Percentiles rank a stretch among this genome's conserved stretches.
Conservation (phyloP, 257 asterid species). For the Solanum arcanum region DNA sequence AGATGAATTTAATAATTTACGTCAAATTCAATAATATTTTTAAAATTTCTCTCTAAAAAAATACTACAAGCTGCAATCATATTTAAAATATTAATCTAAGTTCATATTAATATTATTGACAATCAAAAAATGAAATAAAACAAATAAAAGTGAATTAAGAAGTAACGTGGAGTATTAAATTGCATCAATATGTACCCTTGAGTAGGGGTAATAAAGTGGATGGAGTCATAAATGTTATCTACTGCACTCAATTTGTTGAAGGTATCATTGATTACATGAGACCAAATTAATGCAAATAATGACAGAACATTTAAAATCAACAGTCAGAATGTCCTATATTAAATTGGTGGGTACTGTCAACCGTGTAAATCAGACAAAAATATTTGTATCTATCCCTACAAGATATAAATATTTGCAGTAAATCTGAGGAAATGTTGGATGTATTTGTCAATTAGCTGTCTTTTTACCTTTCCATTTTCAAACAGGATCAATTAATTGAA, state of each 20-base stretch:
- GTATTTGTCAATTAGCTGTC: neutral
- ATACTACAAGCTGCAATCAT: neutral
- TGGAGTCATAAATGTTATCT: slow-evolving; percentile 4
- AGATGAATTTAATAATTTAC: too few species aligned
- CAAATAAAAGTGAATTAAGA: neutral
- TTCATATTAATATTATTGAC: neutral
- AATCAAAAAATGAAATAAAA: neutral
- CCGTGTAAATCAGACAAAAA: neutral
- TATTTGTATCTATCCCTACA: neutral
- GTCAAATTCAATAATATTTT: too few species aligned
- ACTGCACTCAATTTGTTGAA: neutral
- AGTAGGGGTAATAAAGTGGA: neutral
- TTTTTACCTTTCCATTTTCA: neutral
- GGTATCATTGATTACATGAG: neutral
- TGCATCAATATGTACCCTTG: neutral
- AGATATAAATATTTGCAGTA: neutral
- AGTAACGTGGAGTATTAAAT: neutral
- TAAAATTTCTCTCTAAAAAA: neutral
- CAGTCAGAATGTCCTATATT: slow-evolving; percentile 6
- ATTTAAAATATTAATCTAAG: neutral
- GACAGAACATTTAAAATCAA: neutral
- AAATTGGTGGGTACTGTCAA: neutral
- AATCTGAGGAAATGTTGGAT: neutral
- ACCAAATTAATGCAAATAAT: neutral
- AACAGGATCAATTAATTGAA: neutral